Evolutionary conservation across 2,329 filamentous ascomycete genomes (phyloP), one percentile per base, ranked within the genome.

Genomic region (Sphaerostilbella broomeana): DNA sequence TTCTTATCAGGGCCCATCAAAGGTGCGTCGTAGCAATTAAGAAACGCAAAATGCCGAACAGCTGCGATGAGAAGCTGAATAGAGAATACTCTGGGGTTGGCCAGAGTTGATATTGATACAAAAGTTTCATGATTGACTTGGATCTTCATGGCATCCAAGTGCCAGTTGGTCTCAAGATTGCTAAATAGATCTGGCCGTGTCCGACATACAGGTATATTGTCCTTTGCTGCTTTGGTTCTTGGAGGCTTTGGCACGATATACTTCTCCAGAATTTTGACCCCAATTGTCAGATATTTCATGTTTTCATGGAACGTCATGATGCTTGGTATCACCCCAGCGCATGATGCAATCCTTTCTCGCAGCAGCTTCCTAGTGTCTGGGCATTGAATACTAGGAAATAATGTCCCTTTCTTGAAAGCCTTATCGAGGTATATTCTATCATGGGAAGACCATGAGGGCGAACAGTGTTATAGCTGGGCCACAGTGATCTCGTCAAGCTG

Each of bases 221-320:
- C 16, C 11, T 3, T 32, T n/a, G n/a, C n/a, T n/a, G n/a, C n/a
- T 21, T 29, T n/a, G 11, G 25, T 11, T 9, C 6, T 15, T 18
- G n/a, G 7, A 8, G 35, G 34, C 15, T 43, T 43, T 12, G 24
- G 2, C 16, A 34, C 9, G 13, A 43, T 38, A 34, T 38, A 19
- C 18, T 35, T 38, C 17, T 43, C 24, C 11, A 44, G 16, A 7
- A 44, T 44, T 15, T 44, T 44, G 4, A 27, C 32, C 1, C 41
- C 21, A 33, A 44, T 44, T 4, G 27, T 31, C 7, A 44, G 21
- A n/a, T 40, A 44, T 19, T 38, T 44, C 21, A 40, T 44, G n/a
- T 44, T 40, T 6, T 40, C 8, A 16, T 44, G 20, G 12, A 44
- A 44, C n/a, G 27, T 44, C 15, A 36, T 4, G 11, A 44, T 32